Base-by-base conservation (phyloP, 192 early-diverging fungal genomes). In the Rhizoclosmatium sp. region DNA sequence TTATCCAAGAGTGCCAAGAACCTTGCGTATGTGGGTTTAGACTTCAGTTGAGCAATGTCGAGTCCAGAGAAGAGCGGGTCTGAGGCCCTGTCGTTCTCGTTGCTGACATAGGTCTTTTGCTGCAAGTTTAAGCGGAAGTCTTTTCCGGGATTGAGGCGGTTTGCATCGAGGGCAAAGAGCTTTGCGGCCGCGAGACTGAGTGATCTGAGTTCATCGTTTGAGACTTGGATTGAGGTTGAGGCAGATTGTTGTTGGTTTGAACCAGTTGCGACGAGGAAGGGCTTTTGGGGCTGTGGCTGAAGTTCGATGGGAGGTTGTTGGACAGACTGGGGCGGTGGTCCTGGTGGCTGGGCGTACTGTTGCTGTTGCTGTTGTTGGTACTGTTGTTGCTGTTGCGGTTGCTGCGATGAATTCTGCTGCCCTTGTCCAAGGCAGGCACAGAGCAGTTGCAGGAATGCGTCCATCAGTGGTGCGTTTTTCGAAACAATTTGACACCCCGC, bases 31-130 rank as follows among this genome's bases (percentile, higher is more conserved):
- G 80, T 81, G 12, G 83, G 83, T 16, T 51, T 45, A 9, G 5
- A 21, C 14, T 51, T 40, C 40, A 84, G 68, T 42, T 74, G 14
- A 10, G 40, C 58, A 9, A 19, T 16, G 58, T 62, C 40, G 3
- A 83, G 48, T 41, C 69, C 59, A n/a, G 42, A 46, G 73, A 85
- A 85, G n/a, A 85, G 78, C 3, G 78, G 78, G 12, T 82, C 81
- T 2, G 23, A 21, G 2, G 81, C 75, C 4, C 3, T 47, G 60
- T 85, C 84, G 9, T 54, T 81, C 1, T 42, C 47, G 42, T 60
- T 65, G 54, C 66, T 76, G 39, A 80, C 81, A 31, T 71, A 76
- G 2, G 77, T 85, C 42, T 59, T 47, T 3, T 47, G 21, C 72
- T 83, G 81, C 41, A 85, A 51, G 60, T 85, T 80, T 2, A 85